A percentile compares a stretch with the other conserved stretches of the same genome.
Evolutionary conservation across 2,329 filamentous ascomycete species (phyloP).

Genomic region (Bipolaris victoriae): DNA sequence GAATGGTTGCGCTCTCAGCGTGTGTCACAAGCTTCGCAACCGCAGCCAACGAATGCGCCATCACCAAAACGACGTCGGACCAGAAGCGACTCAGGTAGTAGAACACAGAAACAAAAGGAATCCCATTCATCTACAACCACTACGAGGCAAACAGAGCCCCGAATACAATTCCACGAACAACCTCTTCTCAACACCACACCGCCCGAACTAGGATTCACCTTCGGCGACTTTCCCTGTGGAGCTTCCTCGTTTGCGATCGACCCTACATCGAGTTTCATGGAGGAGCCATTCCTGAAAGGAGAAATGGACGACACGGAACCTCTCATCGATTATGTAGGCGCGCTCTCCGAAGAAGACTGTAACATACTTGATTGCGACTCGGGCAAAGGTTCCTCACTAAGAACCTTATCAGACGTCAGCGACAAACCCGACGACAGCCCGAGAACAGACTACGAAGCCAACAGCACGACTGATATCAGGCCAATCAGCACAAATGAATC

Average conservation of each 20-base stretch:
- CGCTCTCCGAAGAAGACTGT: conserved; percentile 22
- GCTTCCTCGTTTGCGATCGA: conserved; percentile 22
- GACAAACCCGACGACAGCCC: conserved; percentile 21
- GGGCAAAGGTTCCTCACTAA: conserved; percentile 35
- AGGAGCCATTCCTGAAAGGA: conserved; percentile 3
- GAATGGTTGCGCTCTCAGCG: conserved; percentile 52
- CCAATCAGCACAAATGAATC: conserved; percentile 14
- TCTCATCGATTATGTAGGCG: conserved; percentile 4
- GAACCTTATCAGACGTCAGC: conserved; percentile 30
- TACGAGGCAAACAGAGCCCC: neutral
- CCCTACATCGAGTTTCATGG: conserved; percentile 6
- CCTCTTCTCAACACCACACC: conserved; percentile 14
- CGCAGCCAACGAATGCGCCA: conserved; percentile 25
- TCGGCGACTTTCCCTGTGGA: conserved; percentile 38
- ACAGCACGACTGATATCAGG: conserved; percentile 1
- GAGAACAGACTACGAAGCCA: conserved; percentile 8
- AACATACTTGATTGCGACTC: conserved; percentile 29
- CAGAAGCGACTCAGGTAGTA: conserved; percentile 19
- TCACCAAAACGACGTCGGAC: conserved; percentile 42
- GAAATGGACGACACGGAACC: conserved; percentile 3
- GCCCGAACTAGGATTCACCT: conserved; percentile 33
- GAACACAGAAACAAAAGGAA: conserved; percentile 8
- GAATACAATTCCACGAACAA: conserved; percentile 1
- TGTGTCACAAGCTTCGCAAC: conserved; percentile 36
- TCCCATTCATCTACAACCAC: neutral